phyloP scores from a whole-genome alignment of 257 asterid species.

The Ilex aquifolium region DNA sequence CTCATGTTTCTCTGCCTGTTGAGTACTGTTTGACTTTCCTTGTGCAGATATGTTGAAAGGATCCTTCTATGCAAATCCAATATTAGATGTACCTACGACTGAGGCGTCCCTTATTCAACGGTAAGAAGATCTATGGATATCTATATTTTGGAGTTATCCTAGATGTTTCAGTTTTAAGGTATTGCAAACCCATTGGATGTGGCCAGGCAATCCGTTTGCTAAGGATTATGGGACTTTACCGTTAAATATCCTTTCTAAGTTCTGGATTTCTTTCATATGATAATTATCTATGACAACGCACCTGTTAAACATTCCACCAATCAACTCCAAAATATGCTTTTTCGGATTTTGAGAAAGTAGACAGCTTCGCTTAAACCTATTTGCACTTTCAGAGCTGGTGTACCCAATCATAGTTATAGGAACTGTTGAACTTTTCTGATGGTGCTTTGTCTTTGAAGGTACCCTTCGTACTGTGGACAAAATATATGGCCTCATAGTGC shows the following conservation, averaged over 20 bases:
- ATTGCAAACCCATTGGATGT: too few relatives aligned
- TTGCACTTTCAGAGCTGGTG: neutral
- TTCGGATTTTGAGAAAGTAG: neutral
- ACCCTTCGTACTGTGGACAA: slow-evolving; percentile 82
- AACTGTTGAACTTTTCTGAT: neutral
- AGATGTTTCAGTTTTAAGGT: neutral
- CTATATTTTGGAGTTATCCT: neutral
- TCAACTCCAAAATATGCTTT: slow-evolving; percentile 4
- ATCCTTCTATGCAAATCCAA: slow-evolving; percentile 85
- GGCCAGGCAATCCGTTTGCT: too few relatives aligned
- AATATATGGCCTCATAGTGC: slow-evolving; percentile 74
- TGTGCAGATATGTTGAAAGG: slow-evolving; percentile 79
- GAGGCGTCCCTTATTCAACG: slow-evolving; percentile 58
- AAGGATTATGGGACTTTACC: too few relatives aligned
- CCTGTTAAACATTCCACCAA: neutral
- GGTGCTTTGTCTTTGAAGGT: slow-evolving; percentile 35
- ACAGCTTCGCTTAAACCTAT: neutral
- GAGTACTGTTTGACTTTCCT: slow-evolving; percentile 6
- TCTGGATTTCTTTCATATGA: neutral
- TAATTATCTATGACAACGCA: neutral
- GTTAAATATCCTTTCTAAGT: too few relatives aligned
- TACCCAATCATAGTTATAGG: neutral
- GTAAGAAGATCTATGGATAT: slow-evolving; percentile 22
- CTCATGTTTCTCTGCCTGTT: neutral
- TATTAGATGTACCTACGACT: slow-evolving; percentile 61